Base-by-base conservation (phyloP, 441 rosid species). In the Gossypium gossypioides region DNA sequence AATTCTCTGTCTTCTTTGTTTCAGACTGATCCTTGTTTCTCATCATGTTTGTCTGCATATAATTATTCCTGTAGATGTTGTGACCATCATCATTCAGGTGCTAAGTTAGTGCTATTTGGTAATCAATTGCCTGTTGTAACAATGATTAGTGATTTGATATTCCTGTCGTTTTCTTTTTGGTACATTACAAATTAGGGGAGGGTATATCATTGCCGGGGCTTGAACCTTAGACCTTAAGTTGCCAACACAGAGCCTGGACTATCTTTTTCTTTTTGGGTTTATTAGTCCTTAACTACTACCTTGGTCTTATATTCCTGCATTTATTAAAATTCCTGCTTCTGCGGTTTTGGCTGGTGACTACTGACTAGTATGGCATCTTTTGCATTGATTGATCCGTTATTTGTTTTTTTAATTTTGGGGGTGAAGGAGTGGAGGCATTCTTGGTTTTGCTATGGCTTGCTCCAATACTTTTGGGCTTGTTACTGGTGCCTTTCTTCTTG, bases 401-500 rank as follows among this genome's bases (percentile, higher is more conserved):
- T 60, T 73, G 16, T 18, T 24, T 59, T 59, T 2, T 4, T 10
- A 7, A 18, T 13, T 66, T 18, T 44, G 22, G n/a, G 27, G 25
- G 77, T 21, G 58, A 78, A 86, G 93, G 81, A 78, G 40, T 1
- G 84, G 82, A 52, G 80, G 79, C 69, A 77, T 90, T 79, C 88
- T 87, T 76, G 93, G 91, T 76, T 80, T 91, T 48, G 96, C 93
- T 65, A 91, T 91, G 89, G 96, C 89, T 48, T 89, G 92, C 78
- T 89, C 96, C 71, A 91, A 88, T 79, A 89, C 96, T 61, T 89
- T 91, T 89, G 96, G 96, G 68, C 91, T 91, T 34, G 93, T 91
- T 55, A 91, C 96, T 0, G 93, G 96, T 74, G 89, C 87, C 48
- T 91, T 91, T 79, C 93, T 91, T 82, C 93, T 91, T 79, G 96